phyloP scores from a whole-genome alignment of 1,284 basidiomycete species.

The Ceratobasidium sp. region DNA sequence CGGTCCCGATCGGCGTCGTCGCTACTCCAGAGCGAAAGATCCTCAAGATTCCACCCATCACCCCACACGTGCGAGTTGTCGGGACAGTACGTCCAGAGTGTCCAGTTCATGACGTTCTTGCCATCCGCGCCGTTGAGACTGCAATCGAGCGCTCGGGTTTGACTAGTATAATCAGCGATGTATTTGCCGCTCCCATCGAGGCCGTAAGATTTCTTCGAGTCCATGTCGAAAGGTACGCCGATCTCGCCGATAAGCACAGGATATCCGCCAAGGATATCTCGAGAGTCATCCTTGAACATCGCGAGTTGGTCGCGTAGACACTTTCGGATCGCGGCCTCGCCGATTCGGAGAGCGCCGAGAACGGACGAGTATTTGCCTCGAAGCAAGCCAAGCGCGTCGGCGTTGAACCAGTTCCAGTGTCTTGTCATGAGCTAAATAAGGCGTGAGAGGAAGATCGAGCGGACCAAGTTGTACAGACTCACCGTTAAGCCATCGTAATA shows the following conservation, averaged over 20 bases:
- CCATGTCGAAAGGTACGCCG: constrained; percentile 94
- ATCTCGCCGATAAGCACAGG: constrained; percentile 97
- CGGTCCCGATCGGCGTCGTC: constrained; percentile 72
- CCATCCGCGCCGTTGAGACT: constrained; percentile 93
- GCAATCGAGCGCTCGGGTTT: constrained; percentile 91
- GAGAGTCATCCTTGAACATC: constrained; percentile 79
- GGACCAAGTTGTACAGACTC: constrained; percentile 54
- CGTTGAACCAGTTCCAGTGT: constrained; percentile 98
- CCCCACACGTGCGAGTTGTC: constrained; percentile 88
- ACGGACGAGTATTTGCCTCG: constrained; percentile 82
- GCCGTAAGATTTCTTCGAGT: constrained; percentile 85
- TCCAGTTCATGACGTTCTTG: constrained; percentile 83
- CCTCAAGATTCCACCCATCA: constrained; percentile 97
- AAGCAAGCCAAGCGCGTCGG: constrained; percentile 91
- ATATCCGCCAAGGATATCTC: constrained; percentile 73
- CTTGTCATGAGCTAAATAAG: constrained; percentile 72
- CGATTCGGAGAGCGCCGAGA: constrained; percentile 70
- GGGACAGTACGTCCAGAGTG: constrained; percentile 92
- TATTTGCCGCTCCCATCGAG: constrained; percentile 75
- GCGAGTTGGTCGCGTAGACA: constrained; percentile 87
- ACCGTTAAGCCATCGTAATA: constrained; percentile 92
- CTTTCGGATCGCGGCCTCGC: constrained; percentile 84
- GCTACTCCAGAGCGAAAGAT: constrained; percentile 87
- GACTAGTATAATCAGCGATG: constrained; percentile 82
- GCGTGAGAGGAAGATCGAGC: constrained; percentile 3